A percentile compares a stretch with the other conserved stretches of the same genome.
Conservation (phyloP, 192 early-diverging fungal genomes). For the Cetraspora pellucida region DNA sequence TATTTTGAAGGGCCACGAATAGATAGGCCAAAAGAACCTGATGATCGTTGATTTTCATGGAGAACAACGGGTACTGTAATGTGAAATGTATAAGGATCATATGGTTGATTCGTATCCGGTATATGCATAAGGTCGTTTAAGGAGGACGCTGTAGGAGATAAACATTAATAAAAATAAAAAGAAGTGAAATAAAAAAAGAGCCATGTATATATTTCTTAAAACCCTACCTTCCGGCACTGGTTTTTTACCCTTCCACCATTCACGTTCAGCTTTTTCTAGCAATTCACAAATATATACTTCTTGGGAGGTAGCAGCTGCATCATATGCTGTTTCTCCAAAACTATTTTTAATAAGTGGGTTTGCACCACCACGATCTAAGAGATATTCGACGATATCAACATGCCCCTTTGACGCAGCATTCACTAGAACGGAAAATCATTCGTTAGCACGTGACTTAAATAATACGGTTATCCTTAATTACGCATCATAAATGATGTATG, state of each 20-base stretch:
- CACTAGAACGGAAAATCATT: slow-evolving; percentile 48
- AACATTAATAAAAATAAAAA: neutral
- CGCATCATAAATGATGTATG: too few species aligned
- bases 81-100: slow-evolving; percentile 54
- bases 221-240: slow-evolving; percentile 15
- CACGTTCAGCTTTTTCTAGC: slow-evolving; percentile 59
- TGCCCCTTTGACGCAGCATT: slow-evolving; percentile 74
- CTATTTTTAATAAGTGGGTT: slow-evolving; percentile 67
- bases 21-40: slow-evolving; percentile 47
- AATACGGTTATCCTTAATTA: too few species aligned
- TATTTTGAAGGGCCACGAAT: slow-evolving; percentile 56
- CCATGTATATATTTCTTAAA: neutral
- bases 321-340: slow-evolving; percentile 75
- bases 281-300: slow-evolving; percentile 70
- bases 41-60: slow-evolving; percentile 71
- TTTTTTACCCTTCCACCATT: slow-evolving; percentile 48
- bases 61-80: slow-evolving; percentile 60
- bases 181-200: neutral
- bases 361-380: slow-evolving; percentile 60
- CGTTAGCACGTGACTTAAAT: neutral
- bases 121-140: slow-evolving; percentile 20
- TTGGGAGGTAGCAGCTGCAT: slow-evolving; percentile 69
- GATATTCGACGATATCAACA: slow-evolving; percentile 61
- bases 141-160: neutral
- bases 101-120: slow-evolving; percentile 39